Evolutionary conservation across 148 eudicot genomes (phyloP).

Genomic region (Rhododendron mucronatum): DNA sequence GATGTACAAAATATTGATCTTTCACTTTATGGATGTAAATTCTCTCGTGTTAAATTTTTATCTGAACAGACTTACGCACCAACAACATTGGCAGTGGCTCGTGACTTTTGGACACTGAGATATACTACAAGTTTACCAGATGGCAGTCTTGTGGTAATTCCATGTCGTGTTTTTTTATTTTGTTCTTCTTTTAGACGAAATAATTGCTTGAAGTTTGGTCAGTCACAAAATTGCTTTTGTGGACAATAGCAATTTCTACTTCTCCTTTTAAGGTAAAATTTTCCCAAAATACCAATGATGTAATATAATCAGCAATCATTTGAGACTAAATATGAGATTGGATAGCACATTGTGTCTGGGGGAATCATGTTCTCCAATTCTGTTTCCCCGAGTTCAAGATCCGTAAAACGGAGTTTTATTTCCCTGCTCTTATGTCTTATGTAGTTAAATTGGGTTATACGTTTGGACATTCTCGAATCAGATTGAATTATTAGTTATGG

Average conservation of each 20-base stretch:
- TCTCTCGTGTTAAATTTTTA: background rate
- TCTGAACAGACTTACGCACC: slow-evolving; percentile 48
- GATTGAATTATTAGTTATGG: background rate
- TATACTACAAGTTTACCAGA: slow-evolving; percentile 52
- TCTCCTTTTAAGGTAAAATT: background rate
- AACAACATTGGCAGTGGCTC: slow-evolving; percentile 57
- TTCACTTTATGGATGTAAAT: background rate
- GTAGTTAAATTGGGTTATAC: background rate
- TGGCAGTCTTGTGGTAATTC: slow-evolving; percentile 62
- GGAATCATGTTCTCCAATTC: background rate
- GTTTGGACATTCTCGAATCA: background rate
- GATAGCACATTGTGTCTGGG: background rate
- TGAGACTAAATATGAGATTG: background rate
- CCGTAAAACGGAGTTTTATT: background rate
- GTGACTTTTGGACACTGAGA: slow-evolving; percentile 70
- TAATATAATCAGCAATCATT: background rate
- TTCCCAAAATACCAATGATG: background rate
- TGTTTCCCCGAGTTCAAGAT: background rate
- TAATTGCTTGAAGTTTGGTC: background rate
- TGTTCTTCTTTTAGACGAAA: background rate
- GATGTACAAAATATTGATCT: background rate
- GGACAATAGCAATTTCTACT: background rate
- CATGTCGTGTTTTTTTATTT: background rate
- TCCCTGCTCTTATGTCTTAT: background rate
- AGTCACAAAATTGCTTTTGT: background rate